Evolutionary conservation across 176 grass and related monocot genomes (phyloP), one percentile per base, ranked within the genome.

Genomic region (Neostapfia colusana): DNA sequence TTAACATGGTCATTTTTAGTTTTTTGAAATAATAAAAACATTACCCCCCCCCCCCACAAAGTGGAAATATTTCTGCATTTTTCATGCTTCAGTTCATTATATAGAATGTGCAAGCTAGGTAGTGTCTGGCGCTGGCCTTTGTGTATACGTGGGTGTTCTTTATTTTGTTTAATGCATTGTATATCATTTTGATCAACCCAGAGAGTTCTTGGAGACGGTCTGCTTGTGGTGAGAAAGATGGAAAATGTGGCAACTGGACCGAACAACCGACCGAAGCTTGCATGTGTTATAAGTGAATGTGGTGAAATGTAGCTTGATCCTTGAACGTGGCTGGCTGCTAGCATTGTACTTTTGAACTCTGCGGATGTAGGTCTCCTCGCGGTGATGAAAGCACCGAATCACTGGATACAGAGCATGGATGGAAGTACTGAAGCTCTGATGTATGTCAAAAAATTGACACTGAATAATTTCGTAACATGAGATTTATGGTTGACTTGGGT

Each of bases 201-300:
- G 91, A 94, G 91, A 68, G 91, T 99, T 57, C 73, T 95, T 26
- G 91, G 95, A 63, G 95, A 99, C 44, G 65, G 91, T 49, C 85
- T 99, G 28, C 84, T 95, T 10, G 91, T 92, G 1, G 70, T 94
- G 26, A 86, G 95, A 26, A 99, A 95, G 87, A 92, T 99, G 26
- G 91, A 95, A 39, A 99, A 99, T 38, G 89, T 99, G 2, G 87
- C 95, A 18, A 92, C 95, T 21, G 91, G 95, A 57, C 87, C 91
- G 7, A 95, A 99, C 70, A 99, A 99, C 70, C 82, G 89, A 10
- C 95, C 95, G 3, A 99, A 95, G 80, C 89, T 98, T 71, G 85
- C 85, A 17, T 99, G 95, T 36, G 36, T 88, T 38, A 89, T 95
- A 58, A 84, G 85, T 2, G 95, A 99, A 72, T 99, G 91, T 8